These are phyloP conservation scores for Ophiostoma novo-ulmi DNA, from an alignment of 2,329 filamentous ascomycete genomes.

Conservation along the genomic window DNA sequence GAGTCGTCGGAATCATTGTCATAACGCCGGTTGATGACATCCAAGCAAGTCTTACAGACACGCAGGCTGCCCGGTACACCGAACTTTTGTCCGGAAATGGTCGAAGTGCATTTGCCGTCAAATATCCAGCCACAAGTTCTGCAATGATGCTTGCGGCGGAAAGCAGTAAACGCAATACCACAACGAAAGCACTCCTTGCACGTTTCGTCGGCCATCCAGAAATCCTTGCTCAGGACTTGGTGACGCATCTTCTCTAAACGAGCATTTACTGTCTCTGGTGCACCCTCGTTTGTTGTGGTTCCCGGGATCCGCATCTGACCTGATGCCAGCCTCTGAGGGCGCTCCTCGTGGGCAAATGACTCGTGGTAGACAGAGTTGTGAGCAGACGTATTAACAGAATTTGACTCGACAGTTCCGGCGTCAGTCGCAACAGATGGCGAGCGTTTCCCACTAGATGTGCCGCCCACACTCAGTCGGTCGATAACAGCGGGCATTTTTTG, in stretches of 20 bases:
- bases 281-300: slow-evolving; percentile 51
- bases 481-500: slow-evolving; percentile 48
- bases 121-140: slow-evolving; percentile 97
- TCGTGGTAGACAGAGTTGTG: slow-evolving; percentile 55
- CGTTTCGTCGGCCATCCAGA: slow-evolving; percentile 99
- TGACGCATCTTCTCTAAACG: slow-evolving; percentile 69
- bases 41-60: slow-evolving; percentile 88
- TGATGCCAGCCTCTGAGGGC: slow-evolving; percentile 43
- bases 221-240: slow-evolving; percentile 87
- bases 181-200: slow-evolving; percentile 96
- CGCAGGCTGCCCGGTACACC: slow-evolving; percentile 78
- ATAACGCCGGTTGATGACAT: slow-evolving; percentile 83
- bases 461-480: slow-evolving; percentile 49
- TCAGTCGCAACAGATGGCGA: slow-evolving; percentile 58
- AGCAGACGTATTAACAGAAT: slow-evolving; percentile 53
- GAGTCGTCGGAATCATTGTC: slow-evolving; percentile 93
- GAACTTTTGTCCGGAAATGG: slow-evolving; percentile 83
- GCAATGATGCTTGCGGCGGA: slow-evolving; percentile 94
- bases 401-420: slow-evolving; percentile 52
- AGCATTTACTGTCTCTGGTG: slow-evolving; percentile 54
- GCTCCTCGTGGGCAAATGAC: slow-evolving; percentile 47
- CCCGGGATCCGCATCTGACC: slow-evolving; percentile 51
- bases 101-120: slow-evolving; percentile 88
- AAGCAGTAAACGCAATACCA: slow-evolving; percentile 83
- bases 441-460: slow-evolving; percentile 39